Evolutionary conservation across 1,139 yeast species (phyloP).

Genomic region (Saccharomyces hybrid): DNA sequence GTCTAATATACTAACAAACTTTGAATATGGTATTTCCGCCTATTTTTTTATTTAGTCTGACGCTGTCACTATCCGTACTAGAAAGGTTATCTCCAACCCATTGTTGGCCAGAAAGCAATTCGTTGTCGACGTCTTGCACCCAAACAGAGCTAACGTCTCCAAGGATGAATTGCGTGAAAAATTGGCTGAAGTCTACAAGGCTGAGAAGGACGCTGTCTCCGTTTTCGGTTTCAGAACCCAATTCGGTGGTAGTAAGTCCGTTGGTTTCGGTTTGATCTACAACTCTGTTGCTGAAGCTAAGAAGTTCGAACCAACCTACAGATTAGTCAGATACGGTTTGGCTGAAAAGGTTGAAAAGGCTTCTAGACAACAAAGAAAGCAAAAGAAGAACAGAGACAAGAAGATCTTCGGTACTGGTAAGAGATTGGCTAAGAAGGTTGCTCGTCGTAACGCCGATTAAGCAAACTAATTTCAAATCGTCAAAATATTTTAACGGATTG

Average conservation of each 20-base stretch:
- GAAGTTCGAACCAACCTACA: conserved; percentile 98
- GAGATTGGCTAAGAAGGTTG: conserved; percentile 88
- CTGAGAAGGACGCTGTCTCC: conserved; percentile 97
- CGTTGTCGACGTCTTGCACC: conserved; percentile 98
- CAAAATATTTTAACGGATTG: neutral
- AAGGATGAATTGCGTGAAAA: conserved; percentile 99
- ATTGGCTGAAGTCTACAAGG: conserved; percentile 92
- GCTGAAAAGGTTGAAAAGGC: conserved; percentile 94
- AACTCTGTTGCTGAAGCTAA: conserved; percentile 96
- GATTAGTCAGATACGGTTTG: conserved; percentile 98
- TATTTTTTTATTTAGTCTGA: conserved; percentile 43
- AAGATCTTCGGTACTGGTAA: conserved; percentile 97
- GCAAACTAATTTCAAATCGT: conserved; percentile 4
- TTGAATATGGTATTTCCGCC: conserved; percentile 37
- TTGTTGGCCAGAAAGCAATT: conserved; percentile 99
- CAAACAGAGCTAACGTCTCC: conserved; percentile 98
- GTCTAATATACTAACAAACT: conserved; percentile 13
- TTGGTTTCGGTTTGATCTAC: conserved; percentile 99
- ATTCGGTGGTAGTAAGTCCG: conserved; percentile 99
- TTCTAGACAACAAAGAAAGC: conserved; percentile 99
- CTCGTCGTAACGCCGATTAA: conserved; percentile 46
- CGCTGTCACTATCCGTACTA: conserved; percentile 99
- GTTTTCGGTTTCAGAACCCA: conserved; percentile 99
- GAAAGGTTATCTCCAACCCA: conserved; percentile 99
- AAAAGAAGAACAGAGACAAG: conserved; percentile 99